Percentiles rank a stretch among this genome's conserved stretches.
phyloP scores from a whole-genome alignment of 1,284 basidiomycete species.

The Vanrija pseudolonga region DNA sequence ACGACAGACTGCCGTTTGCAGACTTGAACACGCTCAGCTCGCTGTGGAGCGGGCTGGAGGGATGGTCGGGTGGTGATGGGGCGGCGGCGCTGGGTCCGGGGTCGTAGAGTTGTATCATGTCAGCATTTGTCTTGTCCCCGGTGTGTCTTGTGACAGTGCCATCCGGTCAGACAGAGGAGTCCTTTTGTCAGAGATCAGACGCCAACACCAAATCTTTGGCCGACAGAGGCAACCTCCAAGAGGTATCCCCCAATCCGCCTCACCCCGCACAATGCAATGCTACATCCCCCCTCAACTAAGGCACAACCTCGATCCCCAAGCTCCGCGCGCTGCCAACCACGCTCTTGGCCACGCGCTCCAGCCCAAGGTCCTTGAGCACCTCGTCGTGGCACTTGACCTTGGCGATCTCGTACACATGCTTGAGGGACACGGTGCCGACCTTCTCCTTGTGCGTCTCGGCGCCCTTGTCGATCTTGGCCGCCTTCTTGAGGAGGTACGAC shows the following conservation, averaged over 20 bases:
- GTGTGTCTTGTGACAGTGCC: too few relatives aligned
- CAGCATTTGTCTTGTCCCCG: too few relatives aligned
- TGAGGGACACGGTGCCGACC: slow-evolving; percentile 80
- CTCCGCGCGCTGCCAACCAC: slow-evolving; percentile 79
- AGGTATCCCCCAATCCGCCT: neutral
- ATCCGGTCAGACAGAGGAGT: too few relatives aligned
- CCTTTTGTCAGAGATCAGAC: too few relatives aligned
- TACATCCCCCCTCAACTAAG: slow-evolving; percentile 49
- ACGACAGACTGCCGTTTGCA: slow-evolving; percentile 14
- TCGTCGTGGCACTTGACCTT: slow-evolving; percentile 93
- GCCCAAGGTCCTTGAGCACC: slow-evolving; percentile 73
- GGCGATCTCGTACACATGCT: slow-evolving; percentile 98
- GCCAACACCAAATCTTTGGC: too few relatives aligned
- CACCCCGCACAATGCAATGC: neutral
- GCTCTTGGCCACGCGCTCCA: slow-evolving; percentile 82
- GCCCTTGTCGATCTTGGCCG: slow-evolving; percentile 88
- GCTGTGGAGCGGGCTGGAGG: slow-evolving; percentile 4
- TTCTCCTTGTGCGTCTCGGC: slow-evolving; percentile 38
- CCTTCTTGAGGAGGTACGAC: slow-evolving; percentile 89
- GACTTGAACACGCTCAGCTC: slow-evolving; percentile 15
- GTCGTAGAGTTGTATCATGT: too few relatives aligned
- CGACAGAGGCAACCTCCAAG: too few relatives aligned
- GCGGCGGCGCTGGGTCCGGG: too few relatives aligned
- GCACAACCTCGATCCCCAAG: slow-evolving; percentile 80
- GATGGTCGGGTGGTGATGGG: too few relatives aligned